Evolutionary conservation across 371 early-diverging fungal genomes (phyloP).

Genomic region (Apophysomyces sp.): DNA sequence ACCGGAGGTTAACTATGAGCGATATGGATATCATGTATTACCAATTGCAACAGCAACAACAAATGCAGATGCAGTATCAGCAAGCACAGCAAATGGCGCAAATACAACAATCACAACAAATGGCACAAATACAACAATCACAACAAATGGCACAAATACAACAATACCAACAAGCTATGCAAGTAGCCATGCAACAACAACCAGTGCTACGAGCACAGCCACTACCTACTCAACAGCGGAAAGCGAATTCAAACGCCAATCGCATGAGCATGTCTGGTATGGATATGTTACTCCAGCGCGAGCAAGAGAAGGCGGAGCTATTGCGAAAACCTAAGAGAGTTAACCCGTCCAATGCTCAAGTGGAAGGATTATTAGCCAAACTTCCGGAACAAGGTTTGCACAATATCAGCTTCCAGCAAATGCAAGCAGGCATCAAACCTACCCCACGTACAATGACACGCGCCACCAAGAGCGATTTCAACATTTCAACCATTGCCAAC

Average conservation of each 20-base stretch:
- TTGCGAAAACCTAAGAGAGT: constrained; percentile 31
- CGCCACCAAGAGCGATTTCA: constrained; percentile 19
- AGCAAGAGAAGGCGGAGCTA: constrained; percentile 34
- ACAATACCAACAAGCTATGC: constrained; percentile 30
- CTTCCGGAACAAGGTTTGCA: constrained; percentile 29
- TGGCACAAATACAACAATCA: constrained; percentile 18
- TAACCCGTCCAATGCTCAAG: constrained; percentile 32
- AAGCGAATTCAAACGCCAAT: constrained; percentile 3
- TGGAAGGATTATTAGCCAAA: constrained; percentile 34
- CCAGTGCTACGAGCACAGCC: constrained; percentile 16
- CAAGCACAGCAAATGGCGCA: constrained; percentile 20
- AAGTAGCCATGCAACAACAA: constrained; percentile 17
- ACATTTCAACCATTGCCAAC: constrained; percentile 3
- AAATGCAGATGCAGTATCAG: constrained; percentile 28
- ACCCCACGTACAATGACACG: constrained; percentile 16
- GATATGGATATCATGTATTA: constrained; percentile 38
- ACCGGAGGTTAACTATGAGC: constrained; percentile 27
- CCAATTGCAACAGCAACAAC: constrained; percentile 23
- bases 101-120: constrained; percentile 29
- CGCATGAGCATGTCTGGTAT: constrained; percentile 46
- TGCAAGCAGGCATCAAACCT: constrained; percentile 12
- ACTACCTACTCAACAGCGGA: constrained; percentile 2
- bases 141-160: constrained; percentile 21
- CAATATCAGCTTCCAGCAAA: constrained; percentile 43
- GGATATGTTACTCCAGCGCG: constrained; percentile 44